Evolutionary conservation across 257 asterid species (phyloP).

Genomic region (Solanum gracilifrons): DNA sequence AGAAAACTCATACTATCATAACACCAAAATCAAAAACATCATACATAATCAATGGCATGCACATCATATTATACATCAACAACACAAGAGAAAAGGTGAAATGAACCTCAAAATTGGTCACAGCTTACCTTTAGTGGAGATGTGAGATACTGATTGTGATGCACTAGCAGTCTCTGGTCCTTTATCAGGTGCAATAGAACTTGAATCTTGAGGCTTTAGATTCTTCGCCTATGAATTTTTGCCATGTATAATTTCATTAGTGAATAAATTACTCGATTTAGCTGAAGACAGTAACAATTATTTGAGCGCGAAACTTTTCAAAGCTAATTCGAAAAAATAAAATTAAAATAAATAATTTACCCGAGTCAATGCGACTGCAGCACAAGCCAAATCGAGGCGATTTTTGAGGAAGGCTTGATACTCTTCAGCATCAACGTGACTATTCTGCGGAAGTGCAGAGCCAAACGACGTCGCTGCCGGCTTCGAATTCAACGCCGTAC

Average conservation of each 20-base stretch:
- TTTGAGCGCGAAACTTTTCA: not conserved
- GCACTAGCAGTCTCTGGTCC: slow-evolving; percentile 34
- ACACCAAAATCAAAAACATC: not conserved
- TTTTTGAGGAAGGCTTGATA: slow-evolving; percentile 66
- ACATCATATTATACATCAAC: not conserved
- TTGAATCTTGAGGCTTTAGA: slow-evolving; percentile 24
- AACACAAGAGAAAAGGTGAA: not conserved
- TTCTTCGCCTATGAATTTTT: not conserved
- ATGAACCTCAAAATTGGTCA: not conserved
- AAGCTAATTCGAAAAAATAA: not conserved
- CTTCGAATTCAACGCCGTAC: not conserved
- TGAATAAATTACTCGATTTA: not conserved
- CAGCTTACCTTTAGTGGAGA: slow-evolving; percentile 21
- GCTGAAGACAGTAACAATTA: not conserved
- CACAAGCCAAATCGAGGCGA: slow-evolving; percentile 80
- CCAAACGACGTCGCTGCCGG: slow-evolving; percentile 2
- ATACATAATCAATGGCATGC: not conserved
- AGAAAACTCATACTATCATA: not conserved
- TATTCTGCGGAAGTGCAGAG: slow-evolving; percentile 13
- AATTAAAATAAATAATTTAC: slow-evolving; percentile 13
- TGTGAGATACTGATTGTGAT: slow-evolving; percentile 24
- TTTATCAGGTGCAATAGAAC: slow-evolving; percentile 23
- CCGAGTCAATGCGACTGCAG: slow-evolving; percentile 80
- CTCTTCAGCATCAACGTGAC: slow-evolving; percentile 46
- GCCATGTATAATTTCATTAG: not conserved